Conservation (phyloP, 352 stramenopile species). For the Plasmopara muralis region DNA sequence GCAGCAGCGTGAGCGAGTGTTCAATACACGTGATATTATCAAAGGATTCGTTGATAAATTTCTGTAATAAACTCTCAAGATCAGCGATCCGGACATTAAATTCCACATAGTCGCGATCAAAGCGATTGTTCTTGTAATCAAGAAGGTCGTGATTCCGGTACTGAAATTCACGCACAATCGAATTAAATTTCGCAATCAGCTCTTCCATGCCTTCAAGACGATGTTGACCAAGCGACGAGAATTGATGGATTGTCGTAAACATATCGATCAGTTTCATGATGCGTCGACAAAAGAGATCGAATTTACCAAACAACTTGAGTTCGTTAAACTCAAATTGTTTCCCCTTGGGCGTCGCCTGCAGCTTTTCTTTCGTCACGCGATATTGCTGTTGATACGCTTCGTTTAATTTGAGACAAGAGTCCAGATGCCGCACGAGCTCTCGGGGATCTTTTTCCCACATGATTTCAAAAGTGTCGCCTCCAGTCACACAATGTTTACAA, state of each 20-base stretch:
- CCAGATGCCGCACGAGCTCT: slow-evolving; percentile 91
- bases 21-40: slow-evolving; percentile 98
- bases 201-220: slow-evolving; percentile 90
- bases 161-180: slow-evolving; percentile 95
- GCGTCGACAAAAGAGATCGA: slow-evolving; percentile 96
- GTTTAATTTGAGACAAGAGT: slow-evolving; percentile 96
- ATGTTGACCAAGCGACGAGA: slow-evolving; percentile 88
- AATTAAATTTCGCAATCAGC: slow-evolving; percentile 91
- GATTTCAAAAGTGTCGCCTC: slow-evolving; percentile 77
- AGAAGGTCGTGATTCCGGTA: slow-evolving; percentile 96
- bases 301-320: slow-evolving; percentile 98
- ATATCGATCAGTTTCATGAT: slow-evolving; percentile 99
- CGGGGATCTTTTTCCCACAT: slow-evolving; percentile 95
- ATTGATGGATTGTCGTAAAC: slow-evolving; percentile 98
- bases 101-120: slow-evolving; percentile 95
- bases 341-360: slow-evolving; percentile 91
- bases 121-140: slow-evolving; percentile 98
- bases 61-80: slow-evolving; percentile 94
- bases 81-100: slow-evolving; percentile 95
- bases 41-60: slow-evolving; percentile 99
- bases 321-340: slow-evolving; percentile 99
- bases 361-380: slow-evolving; percentile 95
- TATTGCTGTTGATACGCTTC: slow-evolving; percentile 98
- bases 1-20: slow-evolving; percentile 93
- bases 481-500: slow-evolving; percentile 93